Base-by-base conservation (phyloP, 352 stramenopile genomes). In the Globisporangium okanoganense region DNA sequence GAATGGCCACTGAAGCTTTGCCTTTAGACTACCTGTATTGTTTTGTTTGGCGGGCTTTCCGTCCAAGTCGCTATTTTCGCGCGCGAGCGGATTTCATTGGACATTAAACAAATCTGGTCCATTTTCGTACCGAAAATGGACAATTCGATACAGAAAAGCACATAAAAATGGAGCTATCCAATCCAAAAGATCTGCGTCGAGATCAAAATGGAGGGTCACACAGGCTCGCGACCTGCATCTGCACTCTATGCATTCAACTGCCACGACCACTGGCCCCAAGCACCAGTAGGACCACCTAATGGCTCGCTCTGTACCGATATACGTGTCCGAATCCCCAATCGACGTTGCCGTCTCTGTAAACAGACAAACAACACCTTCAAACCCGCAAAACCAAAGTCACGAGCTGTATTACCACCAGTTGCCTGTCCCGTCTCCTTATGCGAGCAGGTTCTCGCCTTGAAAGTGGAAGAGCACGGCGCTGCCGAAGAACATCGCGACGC, bases 371-470 rank as follows among this genome's bases (percentile, higher is more conserved):
- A 50, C 3, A 16, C 24, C n/a, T 14, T 18, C 25, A 12, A 13
- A 43, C 5, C 13, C 14, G 8, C 36, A 56, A 53, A 56, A 43
- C 35, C 48, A 56, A 41, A 55, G 27, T 18, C 49, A 22, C 22
- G 8, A 38, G 18, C 41, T 61, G 40, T 53, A 36, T 51, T 61
- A n/a, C 33, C 29, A 53, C 24, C 29, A 44, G 48, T 27, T 38
- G 25, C 8, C 40, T 14, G 22, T n/a, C 3, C 9, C 14, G 2
- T 10, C 1, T 43, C 52, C 62, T 76, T 85, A 87, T 56, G 75
- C 72, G 61, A 94, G 71, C 67, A 94, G 69, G 70, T 93, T 92
- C 65, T 94, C 80, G 62, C 82, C 85, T 61, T 94, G 84, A 65
- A 73, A 88, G 72, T 94, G 85, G 76, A 92, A 93, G 10, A 94